Evolutionary conservation across 768 basidiomycete genomes (phyloP).

Genomic region (Tylopilus intermedius): DNA sequence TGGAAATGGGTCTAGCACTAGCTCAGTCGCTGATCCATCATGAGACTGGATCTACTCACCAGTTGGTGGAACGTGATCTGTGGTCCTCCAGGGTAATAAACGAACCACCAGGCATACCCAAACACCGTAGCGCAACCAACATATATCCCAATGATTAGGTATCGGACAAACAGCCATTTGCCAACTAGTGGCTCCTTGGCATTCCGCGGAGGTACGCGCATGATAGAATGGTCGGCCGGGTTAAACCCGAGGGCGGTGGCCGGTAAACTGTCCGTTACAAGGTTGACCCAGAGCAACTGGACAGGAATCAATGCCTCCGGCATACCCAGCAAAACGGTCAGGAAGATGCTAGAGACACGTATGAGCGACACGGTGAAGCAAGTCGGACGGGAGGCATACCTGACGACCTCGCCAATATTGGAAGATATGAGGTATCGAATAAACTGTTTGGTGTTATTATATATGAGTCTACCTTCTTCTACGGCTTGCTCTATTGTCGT

Average conservation of each 20-base stretch:
- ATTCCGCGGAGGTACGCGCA: slow-evolving; percentile 89
- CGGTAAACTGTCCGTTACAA: slow-evolving; percentile 94
- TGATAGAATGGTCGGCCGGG: slow-evolving; percentile 93
- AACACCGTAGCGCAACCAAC: slow-evolving; percentile 94
- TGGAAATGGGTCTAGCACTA: slow-evolving; percentile 85
- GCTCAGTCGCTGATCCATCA: slow-evolving; percentile 3
- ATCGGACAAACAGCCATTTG: slow-evolving; percentile 93
- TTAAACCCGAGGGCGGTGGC: slow-evolving; percentile 98
- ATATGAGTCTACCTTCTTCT: slow-evolving; percentile 95
- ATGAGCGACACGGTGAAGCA: neutral
- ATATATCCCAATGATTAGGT: slow-evolving; percentile 88
- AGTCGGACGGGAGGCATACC: slow-evolving; percentile 27
- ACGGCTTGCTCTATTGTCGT: slow-evolving; percentile 95
- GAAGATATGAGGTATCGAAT: slow-evolving; percentile 98
- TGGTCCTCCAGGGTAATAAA: slow-evolving; percentile 84
- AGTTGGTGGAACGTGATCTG: slow-evolving; percentile 92
- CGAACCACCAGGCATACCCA: slow-evolving; percentile 99
- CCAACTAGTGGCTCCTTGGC: slow-evolving; percentile 88
- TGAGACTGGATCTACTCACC: slow-evolving; percentile 45
- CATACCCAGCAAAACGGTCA: slow-evolving; percentile 97
- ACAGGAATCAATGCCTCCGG: slow-evolving; percentile 98
- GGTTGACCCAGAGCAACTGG: slow-evolving; percentile 97
- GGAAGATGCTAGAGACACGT: slow-evolving; percentile 68
- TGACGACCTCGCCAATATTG: slow-evolving; percentile 96
- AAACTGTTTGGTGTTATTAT: slow-evolving; percentile 99